These are phyloP conservation scores for Sporothrix globosa DNA, from an alignment of 2,329 filamentous ascomycete species.

Conservation along the genomic window DNA sequence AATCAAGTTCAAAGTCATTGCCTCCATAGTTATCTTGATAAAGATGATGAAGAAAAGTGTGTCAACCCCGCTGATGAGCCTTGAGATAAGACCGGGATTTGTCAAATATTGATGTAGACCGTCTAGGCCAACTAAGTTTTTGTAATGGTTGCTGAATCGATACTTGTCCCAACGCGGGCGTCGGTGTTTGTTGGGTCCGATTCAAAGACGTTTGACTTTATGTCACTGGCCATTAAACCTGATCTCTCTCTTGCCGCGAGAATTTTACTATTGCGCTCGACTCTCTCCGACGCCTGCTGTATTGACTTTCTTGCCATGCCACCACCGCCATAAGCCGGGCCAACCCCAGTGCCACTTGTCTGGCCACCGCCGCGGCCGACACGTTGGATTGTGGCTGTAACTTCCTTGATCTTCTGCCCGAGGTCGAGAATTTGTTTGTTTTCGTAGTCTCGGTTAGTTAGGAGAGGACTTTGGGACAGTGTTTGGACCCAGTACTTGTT, in stretches of 20 bases:
- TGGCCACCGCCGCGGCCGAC: constrained; percentile 39
- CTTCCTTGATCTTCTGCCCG: constrained; percentile 76
- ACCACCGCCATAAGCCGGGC: constrained; percentile 39
- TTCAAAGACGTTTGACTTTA: constrained; percentile 65
- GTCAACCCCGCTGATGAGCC: too few relatives aligned
- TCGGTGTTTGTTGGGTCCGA: neutral
- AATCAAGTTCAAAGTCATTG: neutral
- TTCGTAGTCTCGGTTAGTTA: constrained; percentile 89
- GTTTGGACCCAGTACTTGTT: constrained; percentile 99
- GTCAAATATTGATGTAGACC: neutral
- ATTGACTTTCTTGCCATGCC: constrained; percentile 40
- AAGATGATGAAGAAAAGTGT: neutral
- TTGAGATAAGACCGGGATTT: neutral
- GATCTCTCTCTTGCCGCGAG: constrained; percentile 65
- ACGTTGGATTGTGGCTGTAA: constrained; percentile 50
- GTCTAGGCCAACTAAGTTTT: neutral
- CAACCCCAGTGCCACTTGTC: constrained; percentile 39
- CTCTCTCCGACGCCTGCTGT: constrained; percentile 60
- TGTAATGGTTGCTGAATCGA: neutral
- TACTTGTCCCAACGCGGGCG: neutral
- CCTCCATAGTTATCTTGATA: neutral
- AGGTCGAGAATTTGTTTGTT: constrained; percentile 92
- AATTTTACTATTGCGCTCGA: constrained; percentile 63
- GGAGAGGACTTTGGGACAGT: constrained; percentile 83
- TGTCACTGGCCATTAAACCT: constrained; percentile 63